phyloP scores from a whole-genome alignment of 768 basidiomycete species.

The Lyophyllum atratum region DNA sequence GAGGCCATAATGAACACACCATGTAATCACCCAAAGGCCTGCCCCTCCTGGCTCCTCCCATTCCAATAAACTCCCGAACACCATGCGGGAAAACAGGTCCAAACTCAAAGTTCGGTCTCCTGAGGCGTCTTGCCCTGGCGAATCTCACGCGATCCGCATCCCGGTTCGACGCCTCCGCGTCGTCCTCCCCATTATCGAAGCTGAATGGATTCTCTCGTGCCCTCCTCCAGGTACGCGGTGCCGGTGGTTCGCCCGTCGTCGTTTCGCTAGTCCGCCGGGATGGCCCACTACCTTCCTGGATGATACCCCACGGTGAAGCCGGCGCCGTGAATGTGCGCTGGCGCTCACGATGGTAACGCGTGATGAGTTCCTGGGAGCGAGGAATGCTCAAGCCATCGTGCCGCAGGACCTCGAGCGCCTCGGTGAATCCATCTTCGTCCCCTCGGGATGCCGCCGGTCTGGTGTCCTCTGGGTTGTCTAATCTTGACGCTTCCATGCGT shows the following conservation, averaged over 20 bases:
- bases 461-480: conserved; percentile 17
- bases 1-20: conserved; percentile 37
- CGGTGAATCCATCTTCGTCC: conserved; percentile 26
- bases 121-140: conserved; percentile 8
- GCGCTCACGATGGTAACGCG: conserved; percentile 26
- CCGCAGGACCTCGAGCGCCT: conserved; percentile 34
- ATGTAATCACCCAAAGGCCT: conserved; percentile 48
- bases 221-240: conserved; percentile 7
- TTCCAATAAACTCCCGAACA: conserved; percentile 14
- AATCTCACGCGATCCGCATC: not conserved
- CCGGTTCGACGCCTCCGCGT: not conserved
- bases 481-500: conserved; percentile 29
- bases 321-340: conserved; percentile 1
- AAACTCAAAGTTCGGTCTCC: conserved; percentile 5
- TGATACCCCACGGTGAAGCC: conserved; percentile 15
- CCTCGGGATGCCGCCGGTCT: conserved; percentile 10
- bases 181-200: conserved; percentile 7
- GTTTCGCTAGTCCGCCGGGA: not conserved
- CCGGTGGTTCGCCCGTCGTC: not conserved
- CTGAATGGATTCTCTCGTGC: not conserved
- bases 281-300: conserved; percentile 3
- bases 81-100: conserved; percentile 18
- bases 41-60: conserved; percentile 17
- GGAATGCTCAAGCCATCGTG: conserved; percentile 26
- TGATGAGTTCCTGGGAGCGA: conserved; percentile 33